These are phyloP conservation scores for Gonapodya sp. DNA, from an alignment of 192 early-diverging fungal species.

Conservation along the genomic window DNA sequence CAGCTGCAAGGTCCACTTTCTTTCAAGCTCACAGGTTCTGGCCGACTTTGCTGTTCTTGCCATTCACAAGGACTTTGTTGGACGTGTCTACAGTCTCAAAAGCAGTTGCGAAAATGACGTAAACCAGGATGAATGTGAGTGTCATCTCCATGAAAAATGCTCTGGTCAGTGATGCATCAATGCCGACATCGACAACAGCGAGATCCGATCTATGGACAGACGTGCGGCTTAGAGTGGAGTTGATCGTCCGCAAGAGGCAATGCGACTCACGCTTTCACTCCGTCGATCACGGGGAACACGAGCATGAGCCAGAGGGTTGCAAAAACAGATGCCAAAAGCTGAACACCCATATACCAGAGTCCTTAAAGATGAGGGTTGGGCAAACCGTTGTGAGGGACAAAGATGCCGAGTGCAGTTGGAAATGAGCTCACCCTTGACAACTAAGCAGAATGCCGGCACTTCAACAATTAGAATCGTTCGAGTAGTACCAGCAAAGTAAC, in stretches of 20 bases:
- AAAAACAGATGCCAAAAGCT: constrained; percentile 38
- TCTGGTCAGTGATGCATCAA: constrained; percentile 22
- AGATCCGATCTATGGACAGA: background rate
- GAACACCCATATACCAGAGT: constrained; percentile 42
- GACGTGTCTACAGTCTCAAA: constrained; percentile 32
- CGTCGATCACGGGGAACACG: constrained; percentile 32
- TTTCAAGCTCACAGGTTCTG: background rate
- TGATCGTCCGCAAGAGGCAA: background rate
- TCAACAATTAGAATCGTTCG: no score
- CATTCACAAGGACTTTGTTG: background rate
- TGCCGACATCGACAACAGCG: constrained; percentile 27
- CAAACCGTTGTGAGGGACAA: background rate
- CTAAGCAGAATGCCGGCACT: no score
- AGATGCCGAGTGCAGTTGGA: background rate
- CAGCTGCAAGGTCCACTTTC: background rate
- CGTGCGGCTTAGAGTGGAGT: background rate
- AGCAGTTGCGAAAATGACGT: constrained; percentile 55
- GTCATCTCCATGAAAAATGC: constrained; percentile 51
- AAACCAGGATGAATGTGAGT: constrained; percentile 49
- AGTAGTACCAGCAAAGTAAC: background rate
- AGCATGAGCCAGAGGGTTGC: constrained; percentile 35
- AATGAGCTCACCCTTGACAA: constrained; percentile 28
- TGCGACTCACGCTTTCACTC: background rate
- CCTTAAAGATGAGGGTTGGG: constrained; percentile 10
- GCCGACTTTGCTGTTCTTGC: background rate